Evolutionary conservation across 1,284 basidiomycete genomes (phyloP), one percentile per base, ranked within the genome.

Genomic region (Ustilago hordei): DNA sequence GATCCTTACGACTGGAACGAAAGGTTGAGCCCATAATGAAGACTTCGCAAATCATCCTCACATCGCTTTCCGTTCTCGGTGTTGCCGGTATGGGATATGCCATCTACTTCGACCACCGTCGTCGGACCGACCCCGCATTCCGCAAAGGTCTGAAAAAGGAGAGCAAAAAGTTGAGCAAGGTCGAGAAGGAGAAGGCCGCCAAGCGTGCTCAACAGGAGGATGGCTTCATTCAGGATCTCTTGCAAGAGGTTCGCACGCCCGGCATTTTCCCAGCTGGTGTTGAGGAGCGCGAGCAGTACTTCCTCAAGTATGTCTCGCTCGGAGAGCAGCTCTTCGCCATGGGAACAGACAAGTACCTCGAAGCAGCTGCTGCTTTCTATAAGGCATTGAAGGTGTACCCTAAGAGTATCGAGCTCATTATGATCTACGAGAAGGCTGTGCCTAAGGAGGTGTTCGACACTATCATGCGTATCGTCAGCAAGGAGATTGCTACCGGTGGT

Each of bases 381-480:
- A 91, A 93, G 69, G 96, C 95, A 6, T 90, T 98, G 74, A 91
- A 93, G 68, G 95, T 97, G 53, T 99, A 98, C 88, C 96, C 95
- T 64, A 91, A 92, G 55, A 94, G 95, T 11, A 91, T 95, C 52
- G 95, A 98, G 86, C 90, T 98, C 77, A 81, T 86, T 71, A 82
- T 85, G 82, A 87, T 98, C 83, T 97, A 97, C 86, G 92, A 98
- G 88, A 93, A 93, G 88, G 95, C 95, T 52, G 91, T 96, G 53
- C 93, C 94, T 12, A 90, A 91, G 62, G 91, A 92, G 55, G 90
- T 98, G 69, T 95, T 97, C 88, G 92, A 93, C 90, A 89, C 96
- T 76, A 90, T 99, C 75, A 92, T 97, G 90, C 91, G 95, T 83
- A 88, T 97, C 87, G 92, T 92, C 80, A 92, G 92, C 80, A 87